These are phyloP conservation scores for Nicotiana otophora DNA, from an alignment of 257 asterid genomes.

Conservation along the genomic window DNA sequence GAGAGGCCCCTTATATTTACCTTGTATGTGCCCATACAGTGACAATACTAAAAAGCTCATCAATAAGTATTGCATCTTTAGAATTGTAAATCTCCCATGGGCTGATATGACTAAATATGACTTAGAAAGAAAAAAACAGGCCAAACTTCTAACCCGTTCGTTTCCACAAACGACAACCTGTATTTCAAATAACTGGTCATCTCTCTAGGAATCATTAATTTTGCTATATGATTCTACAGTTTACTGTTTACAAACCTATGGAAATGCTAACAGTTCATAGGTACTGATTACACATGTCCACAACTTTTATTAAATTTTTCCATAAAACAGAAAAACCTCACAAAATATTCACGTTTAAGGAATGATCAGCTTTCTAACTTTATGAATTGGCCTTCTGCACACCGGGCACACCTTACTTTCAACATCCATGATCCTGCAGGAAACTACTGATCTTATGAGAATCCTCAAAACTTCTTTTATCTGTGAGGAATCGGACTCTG, in stretches of 20 bases:
- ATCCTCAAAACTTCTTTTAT: background rate
- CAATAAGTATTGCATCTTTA: too few relatives aligned
- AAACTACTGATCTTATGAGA: background rate
- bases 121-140: too few relatives aligned
- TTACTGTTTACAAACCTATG: background rate
- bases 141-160: too few relatives aligned
- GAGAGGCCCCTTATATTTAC: too few relatives aligned
- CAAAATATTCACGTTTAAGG: background rate
- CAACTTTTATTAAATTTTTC: background rate
- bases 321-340: background rate
- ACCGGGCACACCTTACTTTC: conserved; percentile 29
- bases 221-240: too few relatives aligned
- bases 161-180: too few relatives aligned
- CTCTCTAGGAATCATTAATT: too few relatives aligned
- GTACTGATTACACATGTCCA: background rate
- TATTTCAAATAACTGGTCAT: too few relatives aligned
- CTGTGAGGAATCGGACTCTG: background rate
- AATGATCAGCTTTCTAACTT: conserved; percentile 18
- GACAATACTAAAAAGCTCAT: too few relatives aligned
- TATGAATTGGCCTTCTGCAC: conserved; percentile 21
- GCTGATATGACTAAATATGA: too few relatives aligned
- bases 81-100: too few relatives aligned
- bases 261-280: background rate
- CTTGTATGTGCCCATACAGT: too few relatives aligned
- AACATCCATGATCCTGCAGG: conserved; percentile 26